These are phyloP conservation scores for Cyclotella kingstonii DNA, from an alignment of 108 stramenopile species.

Conservation along the genomic window DNA sequence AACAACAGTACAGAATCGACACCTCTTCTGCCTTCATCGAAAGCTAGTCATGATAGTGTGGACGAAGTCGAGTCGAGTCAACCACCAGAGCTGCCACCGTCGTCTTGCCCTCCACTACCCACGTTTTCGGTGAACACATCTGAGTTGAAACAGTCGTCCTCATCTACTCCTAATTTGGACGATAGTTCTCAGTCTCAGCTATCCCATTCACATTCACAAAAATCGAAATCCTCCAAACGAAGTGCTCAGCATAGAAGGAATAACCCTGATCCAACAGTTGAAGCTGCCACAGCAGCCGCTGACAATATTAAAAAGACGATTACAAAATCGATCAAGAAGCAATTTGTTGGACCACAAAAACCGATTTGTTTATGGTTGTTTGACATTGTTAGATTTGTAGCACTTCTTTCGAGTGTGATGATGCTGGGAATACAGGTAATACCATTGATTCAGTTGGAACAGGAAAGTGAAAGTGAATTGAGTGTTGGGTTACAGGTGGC, in stretches of 20 bases:
- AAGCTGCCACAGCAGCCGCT: conserved; percentile 2
- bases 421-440: conserved; percentile 34
- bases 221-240: neutral
- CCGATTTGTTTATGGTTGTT: conserved; percentile 12
- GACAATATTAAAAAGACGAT: neutral
- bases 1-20: conserved; percentile 5
- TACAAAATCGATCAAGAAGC: conserved; percentile 15
- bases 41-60: neutral
- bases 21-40: neutral
- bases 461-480: conserved; percentile 2
- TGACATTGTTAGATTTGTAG: conserved; percentile 23
- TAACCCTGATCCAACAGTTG: conserved; percentile 1
- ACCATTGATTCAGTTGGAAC: conserved; percentile 17
- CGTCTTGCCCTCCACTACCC: conserved; percentile 12
- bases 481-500: conserved; percentile 20
- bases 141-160: neutral
- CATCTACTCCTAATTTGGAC: too few species aligned
- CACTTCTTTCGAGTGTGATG: conserved; percentile 23
- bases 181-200: neutral
- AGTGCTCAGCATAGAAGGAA: conserved; percentile 1
- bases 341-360: conserved; percentile 26
- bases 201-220: too few species aligned
- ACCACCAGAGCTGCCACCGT: conserved; percentile 11
- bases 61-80: neutral
- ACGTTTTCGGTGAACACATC: neutral